Evolutionary conservation across 1,284 basidiomycete genomes (phyloP).

Genomic region (Malassezia globosa): DNA sequence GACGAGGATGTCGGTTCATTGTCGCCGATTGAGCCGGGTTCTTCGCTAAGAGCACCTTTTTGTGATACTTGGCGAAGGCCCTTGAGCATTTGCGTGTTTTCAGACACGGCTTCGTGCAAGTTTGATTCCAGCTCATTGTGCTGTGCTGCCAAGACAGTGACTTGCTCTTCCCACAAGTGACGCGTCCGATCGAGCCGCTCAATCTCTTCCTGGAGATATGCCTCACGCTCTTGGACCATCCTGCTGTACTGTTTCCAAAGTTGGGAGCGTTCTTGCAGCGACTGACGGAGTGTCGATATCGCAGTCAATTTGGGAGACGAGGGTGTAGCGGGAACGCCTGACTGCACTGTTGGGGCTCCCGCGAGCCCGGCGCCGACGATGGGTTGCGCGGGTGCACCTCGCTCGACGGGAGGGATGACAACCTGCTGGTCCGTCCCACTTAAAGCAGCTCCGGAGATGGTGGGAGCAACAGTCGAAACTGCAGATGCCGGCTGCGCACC

Average conservation of each 20-base stretch:
- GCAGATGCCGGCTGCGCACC: constrained; percentile 1
- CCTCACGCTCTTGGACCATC: constrained; percentile 70
- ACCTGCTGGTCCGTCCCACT: background rate
- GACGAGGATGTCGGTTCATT: background rate
- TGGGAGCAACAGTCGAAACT: background rate
- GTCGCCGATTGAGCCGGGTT: background rate
- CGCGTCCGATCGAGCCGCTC: constrained; percentile 62
- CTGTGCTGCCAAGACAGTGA: constrained; percentile 72
- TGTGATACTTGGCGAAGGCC: constrained; percentile 29
- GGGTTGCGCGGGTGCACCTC: background rate
- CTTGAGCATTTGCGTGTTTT: constrained; percentile 49
- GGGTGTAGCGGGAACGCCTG: background rate
- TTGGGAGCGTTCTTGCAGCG: constrained; percentile 55
- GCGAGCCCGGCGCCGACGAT: background rate
- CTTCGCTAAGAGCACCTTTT: background rate
- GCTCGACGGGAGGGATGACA: background rate
- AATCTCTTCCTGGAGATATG: constrained; percentile 56
- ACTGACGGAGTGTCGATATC: constrained; percentile 55
- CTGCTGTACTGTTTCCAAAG: constrained; percentile 61
- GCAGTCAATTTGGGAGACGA: background rate
- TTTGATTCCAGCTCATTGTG: constrained; percentile 67
- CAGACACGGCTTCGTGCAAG: constrained; percentile 54
- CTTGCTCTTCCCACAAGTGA: constrained; percentile 78
- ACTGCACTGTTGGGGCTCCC: background rate
- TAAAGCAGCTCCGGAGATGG: no score